Conservation (phyloP, 805 yeast genomes). For the Grigorovia transvaalensis region DNA sequence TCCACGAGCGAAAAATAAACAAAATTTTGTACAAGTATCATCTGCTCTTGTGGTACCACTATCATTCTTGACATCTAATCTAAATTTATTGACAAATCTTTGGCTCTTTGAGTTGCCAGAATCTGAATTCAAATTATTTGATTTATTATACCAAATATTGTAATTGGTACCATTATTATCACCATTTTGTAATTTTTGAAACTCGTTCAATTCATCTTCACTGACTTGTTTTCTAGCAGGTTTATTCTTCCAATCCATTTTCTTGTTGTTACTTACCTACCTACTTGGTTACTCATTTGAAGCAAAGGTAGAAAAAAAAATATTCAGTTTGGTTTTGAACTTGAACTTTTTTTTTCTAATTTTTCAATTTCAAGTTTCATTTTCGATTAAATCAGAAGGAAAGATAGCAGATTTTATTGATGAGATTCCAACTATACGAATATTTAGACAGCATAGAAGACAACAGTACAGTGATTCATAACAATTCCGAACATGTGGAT, state of each 20-base stretch:
- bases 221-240: constrained; percentile 72
- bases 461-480: not conserved
- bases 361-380: not conserved
- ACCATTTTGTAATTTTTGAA: constrained; percentile 31
- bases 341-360: not conserved
- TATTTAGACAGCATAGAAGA: not conserved
- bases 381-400: no score
- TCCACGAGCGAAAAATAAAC: constrained; percentile 84
- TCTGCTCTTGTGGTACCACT: constrained; percentile 70
- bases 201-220: constrained; percentile 34
- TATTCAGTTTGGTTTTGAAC: no score
- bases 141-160: constrained; percentile 80
- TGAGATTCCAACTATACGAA: constrained; percentile 6
- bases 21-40: constrained; percentile 39
- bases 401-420: no score
- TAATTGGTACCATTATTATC: constrained; percentile 64
- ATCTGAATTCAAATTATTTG: constrained; percentile 43
- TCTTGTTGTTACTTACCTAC: no score
- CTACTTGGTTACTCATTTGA: no score
- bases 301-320: no score
- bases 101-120: constrained; percentile 22
- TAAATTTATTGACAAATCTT: constrained; percentile 43
- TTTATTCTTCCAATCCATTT: constrained; percentile 19
- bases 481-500: not conserved
- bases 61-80: constrained; percentile 52